These are phyloP conservation scores for Nakaseomyces sp. DNA, from an alignment of 1,139 yeast species.

Conservation along the genomic window DNA sequence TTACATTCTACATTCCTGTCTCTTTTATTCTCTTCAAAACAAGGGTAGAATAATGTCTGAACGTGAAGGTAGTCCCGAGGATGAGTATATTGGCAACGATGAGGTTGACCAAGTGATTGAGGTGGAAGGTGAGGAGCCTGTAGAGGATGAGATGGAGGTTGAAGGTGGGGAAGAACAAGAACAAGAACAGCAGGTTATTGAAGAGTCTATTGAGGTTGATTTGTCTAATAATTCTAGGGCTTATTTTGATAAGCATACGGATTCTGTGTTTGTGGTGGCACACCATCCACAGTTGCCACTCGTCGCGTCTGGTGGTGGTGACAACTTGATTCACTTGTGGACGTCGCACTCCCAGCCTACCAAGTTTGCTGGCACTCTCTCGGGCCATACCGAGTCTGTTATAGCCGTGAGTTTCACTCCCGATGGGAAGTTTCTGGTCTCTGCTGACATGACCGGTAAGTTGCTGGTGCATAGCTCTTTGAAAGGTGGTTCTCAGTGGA, in stretches of 20 bases:
- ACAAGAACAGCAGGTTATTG: constrained; percentile 23
- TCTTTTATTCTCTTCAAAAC: too few species aligned
- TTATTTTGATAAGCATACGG: constrained; percentile 81
- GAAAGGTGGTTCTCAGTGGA: constrained; percentile 80
- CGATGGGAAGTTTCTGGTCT: constrained; percentile 71
- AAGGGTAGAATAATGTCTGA: not conserved
- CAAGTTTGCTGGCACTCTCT: constrained; percentile 64
- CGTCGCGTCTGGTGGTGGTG: constrained; percentile 85
- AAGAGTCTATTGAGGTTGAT: constrained; percentile 49
- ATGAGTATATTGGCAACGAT: constrained; percentile 45
- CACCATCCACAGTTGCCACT: constrained; percentile 78
- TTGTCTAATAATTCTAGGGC: constrained; percentile 81
- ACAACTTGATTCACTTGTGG: constrained; percentile 83
- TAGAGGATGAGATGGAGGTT: constrained; percentile 29
- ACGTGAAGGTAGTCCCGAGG: constrained; percentile 27
- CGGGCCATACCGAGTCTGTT: constrained; percentile 76
- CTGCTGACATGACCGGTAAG: constrained; percentile 93
- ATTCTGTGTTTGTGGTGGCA: constrained; percentile 70
- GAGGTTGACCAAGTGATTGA: constrained; percentile 54
- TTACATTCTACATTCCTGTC: too few species aligned
- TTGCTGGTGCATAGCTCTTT: constrained; percentile 63
- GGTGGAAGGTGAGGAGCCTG: constrained; percentile 33
- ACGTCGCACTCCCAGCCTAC: constrained; percentile 83
- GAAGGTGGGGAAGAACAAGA: constrained; percentile 30
- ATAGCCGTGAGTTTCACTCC: constrained; percentile 73